Percentiles rank a stretch among this genome's conserved stretches.
These are phyloP conservation scores for Aspergillus haitiensis DNA, from an alignment of 495 filamentous ascomycete genomes.

Conservation along the genomic window DNA sequence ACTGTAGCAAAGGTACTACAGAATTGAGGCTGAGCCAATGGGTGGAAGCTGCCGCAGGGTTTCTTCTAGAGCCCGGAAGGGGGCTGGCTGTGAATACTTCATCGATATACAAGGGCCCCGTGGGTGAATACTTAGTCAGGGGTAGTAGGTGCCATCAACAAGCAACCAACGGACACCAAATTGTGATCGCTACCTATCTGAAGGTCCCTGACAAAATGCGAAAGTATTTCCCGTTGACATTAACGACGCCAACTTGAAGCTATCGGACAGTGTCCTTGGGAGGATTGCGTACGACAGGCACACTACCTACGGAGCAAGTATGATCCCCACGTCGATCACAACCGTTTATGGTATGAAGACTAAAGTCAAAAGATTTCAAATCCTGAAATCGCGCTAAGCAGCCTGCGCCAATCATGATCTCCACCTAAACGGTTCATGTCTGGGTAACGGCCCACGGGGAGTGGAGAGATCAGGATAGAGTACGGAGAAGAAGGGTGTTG, in stretches of 20 bases:
- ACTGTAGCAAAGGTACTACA: no score
- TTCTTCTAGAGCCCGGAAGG: background rate
- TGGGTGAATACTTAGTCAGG: background rate
- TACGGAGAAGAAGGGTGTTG: slow-evolving; percentile 11
- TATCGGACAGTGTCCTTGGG: background rate
- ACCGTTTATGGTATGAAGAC: slow-evolving; percentile 19
- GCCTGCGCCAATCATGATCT: slow-evolving; percentile 28
- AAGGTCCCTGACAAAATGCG: background rate
- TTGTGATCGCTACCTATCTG: slow-evolving; percentile 8
- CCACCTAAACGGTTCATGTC: slow-evolving; percentile 28
- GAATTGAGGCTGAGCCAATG: no score
- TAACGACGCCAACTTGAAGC: background rate
- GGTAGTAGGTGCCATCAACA: background rate
- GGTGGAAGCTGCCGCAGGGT: no score
- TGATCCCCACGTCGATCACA: slow-evolving; percentile 23
- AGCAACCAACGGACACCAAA: background rate
- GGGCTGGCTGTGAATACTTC: background rate
- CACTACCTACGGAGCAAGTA: no score
- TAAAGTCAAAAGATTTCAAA: slow-evolving; percentile 30
- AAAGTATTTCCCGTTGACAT: background rate
- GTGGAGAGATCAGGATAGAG: slow-evolving; percentile 20
- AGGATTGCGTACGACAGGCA: slow-evolving; percentile 8
- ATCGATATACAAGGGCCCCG: background rate
- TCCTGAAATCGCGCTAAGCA: slow-evolving; percentile 19
- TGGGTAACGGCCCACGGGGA: slow-evolving; percentile 27